These are phyloP conservation scores for Panicum virgatum DNA, from an alignment of 202 grass and related monocot species.

Conservation along the genomic window DNA sequence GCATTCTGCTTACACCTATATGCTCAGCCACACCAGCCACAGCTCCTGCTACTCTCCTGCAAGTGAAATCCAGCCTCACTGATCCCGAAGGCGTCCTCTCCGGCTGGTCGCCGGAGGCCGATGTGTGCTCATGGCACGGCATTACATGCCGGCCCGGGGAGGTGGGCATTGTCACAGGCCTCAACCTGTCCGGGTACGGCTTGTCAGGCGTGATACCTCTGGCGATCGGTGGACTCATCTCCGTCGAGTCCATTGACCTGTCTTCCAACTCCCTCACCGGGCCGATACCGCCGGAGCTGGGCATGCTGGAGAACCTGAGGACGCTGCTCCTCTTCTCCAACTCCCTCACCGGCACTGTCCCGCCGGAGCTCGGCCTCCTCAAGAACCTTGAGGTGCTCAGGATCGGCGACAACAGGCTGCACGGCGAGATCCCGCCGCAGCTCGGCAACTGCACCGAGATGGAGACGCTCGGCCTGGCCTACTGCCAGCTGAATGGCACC, in stretches of 20 bases:
- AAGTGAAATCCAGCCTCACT: conserved; percentile 61
- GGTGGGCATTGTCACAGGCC: conserved; percentile 44
- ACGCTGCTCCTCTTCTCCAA: conserved; percentile 86
- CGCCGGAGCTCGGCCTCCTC: conserved; percentile 73
- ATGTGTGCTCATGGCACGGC: conserved; percentile 76
- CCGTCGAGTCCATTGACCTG: conserved; percentile 69
- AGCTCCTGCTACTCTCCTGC: conserved; percentile 44
- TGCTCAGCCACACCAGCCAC: conserved; percentile 39
- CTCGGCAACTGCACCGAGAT: conserved; percentile 66
- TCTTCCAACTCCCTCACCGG: conserved; percentile 85
- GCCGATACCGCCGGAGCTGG: conserved; percentile 60
- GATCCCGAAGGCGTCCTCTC: conserved; percentile 60
- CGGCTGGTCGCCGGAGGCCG: conserved; percentile 54
- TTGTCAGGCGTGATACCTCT: conserved; percentile 63
- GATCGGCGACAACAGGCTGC: conserved; percentile 79
- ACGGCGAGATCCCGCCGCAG: conserved; percentile 65
- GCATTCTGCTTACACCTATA: conserved; percentile 33
- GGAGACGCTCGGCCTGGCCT: conserved; percentile 76
- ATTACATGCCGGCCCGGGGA: conserved; percentile 50
- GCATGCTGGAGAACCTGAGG: conserved; percentile 67
- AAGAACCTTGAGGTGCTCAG: conserved; percentile 65
- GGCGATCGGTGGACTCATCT: conserved; percentile 46
- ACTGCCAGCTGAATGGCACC: conserved; percentile 60
- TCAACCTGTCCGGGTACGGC: conserved; percentile 73
- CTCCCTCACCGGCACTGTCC: conserved; percentile 61